Evolutionary conservation across 148 eudicot species (phyloP).

Genomic region (Vaccinium myrtillus): DNA sequence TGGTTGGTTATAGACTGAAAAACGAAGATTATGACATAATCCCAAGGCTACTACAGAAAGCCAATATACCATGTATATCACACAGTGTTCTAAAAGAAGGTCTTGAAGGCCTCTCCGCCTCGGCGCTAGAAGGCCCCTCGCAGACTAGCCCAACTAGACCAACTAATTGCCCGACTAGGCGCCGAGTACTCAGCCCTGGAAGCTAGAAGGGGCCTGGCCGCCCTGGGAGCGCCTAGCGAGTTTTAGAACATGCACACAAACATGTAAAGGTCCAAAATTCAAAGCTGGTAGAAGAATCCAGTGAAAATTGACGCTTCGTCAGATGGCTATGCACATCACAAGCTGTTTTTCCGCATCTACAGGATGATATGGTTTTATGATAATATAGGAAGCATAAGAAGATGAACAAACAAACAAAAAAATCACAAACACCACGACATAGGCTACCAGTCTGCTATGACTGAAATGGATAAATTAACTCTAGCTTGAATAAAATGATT

Average conservation of each 20-base stretch:
- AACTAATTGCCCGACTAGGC: too few species aligned
- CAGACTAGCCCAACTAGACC: too few species aligned
- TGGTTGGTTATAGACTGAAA: neutral
- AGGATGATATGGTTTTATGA: slow-evolving; percentile 7
- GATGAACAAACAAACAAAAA: neutral
- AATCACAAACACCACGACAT: neutral
- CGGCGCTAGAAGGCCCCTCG: too few species aligned
- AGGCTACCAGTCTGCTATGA: neutral
- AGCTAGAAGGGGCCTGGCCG: too few species aligned
- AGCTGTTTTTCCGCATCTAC: neutral
- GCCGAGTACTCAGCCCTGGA: too few species aligned
- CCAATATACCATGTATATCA: too few species aligned
- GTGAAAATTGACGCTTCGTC: neutral
- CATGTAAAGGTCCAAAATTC: neutral
- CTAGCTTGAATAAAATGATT: neutral
- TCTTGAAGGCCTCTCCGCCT: too few species aligned
- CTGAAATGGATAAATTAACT: neutral
- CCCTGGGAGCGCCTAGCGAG: too few species aligned
- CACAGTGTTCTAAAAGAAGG: too few species aligned
- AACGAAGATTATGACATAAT: neutral
- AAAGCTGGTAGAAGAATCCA: neutral
- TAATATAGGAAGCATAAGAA: neutral
- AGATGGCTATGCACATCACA: neutral
- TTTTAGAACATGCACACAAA: neutral
- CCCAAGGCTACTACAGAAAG: too few species aligned